Evolutionary conservation across 2,329 filamentous ascomycete species (phyloP).

Genomic region (Pestalotiopsis sp.): DNA sequence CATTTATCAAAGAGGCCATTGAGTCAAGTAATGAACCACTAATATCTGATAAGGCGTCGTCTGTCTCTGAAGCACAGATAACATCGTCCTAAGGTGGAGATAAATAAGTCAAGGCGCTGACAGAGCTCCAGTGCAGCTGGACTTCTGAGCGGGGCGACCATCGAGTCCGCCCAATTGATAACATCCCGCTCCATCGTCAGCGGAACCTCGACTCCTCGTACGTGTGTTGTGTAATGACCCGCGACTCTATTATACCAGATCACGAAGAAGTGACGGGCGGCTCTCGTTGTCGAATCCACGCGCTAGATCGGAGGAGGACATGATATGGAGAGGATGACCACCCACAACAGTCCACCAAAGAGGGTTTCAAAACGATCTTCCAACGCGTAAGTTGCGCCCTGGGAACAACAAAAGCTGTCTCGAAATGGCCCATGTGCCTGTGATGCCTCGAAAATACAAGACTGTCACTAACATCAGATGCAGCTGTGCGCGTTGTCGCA

Average conservation of each 20-base stretch:
- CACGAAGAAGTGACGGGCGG: not conserved
- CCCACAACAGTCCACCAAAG: not conserved
- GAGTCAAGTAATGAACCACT: not conserved
- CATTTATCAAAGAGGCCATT: not conserved
- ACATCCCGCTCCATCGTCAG: not conserved
- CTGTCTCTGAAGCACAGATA: not conserved
- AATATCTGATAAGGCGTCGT: not conserved
- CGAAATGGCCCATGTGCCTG: not conserved
- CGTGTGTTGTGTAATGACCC: not conserved
- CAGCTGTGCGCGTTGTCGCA: conserved; percentile 44
- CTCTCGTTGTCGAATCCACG: not conserved
- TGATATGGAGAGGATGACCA: not conserved
- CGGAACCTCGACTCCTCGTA: not conserved
- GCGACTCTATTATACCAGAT: not conserved
- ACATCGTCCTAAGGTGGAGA: not conserved
- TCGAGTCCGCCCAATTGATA: not conserved
- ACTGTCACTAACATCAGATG: not conserved
- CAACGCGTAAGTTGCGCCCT: conserved; percentile 6
- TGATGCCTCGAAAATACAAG: not conserved
- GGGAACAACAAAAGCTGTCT: not conserved
- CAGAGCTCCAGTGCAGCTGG: not conserved
- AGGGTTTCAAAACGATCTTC: conserved; percentile 8
- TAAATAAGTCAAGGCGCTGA: not conserved
- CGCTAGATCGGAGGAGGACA: not conserved
- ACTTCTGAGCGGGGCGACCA: not conserved